These are phyloP conservation scores for Saccharomycopsis lassenensis DNA, from an alignment of 805 yeast species.

Conservation along the genomic window DNA sequence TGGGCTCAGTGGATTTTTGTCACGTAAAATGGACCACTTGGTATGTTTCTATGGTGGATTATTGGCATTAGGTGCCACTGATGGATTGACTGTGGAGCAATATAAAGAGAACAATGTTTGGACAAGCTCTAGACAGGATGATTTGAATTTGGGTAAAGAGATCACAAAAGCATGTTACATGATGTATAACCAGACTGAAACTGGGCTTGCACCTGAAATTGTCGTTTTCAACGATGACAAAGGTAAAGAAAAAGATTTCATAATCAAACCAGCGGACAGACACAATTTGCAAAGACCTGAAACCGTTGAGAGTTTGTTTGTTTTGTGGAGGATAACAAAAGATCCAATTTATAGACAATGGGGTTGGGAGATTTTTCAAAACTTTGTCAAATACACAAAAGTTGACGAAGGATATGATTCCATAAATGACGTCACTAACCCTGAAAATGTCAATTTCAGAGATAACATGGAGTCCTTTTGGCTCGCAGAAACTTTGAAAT, in stretches of 20 bases:
- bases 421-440: slow-evolving; percentile 47
- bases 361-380: slow-evolving; percentile 80
- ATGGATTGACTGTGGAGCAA: slow-evolving; percentile 44
- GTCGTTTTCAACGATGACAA: slow-evolving; percentile 64
- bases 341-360: slow-evolving; percentile 75
- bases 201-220: slow-evolving; percentile 85
- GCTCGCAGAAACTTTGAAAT: slow-evolving; percentile 89
- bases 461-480: slow-evolving; percentile 90
- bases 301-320: slow-evolving; percentile 80
- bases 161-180: slow-evolving; percentile 72
- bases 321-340: slow-evolving; percentile 67
- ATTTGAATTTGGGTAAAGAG: slow-evolving; percentile 61
- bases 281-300: slow-evolving; percentile 92
- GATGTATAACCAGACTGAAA: slow-evolving; percentile 63
- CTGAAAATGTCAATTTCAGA: slow-evolving; percentile 34
- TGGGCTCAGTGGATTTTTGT: slow-evolving; percentile 52
- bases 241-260: slow-evolving; percentile 37
- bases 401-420: slow-evolving; percentile 50
- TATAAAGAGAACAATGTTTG: slow-evolving; percentile 49
- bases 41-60: slow-evolving; percentile 89
- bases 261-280: slow-evolving; percentile 56
- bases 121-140: slow-evolving; percentile 47
- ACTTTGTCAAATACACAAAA: slow-evolving; percentile 50
- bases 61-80: slow-evolving; percentile 82
- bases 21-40: slow-evolving; percentile 81